Evolutionary conservation across 177 flowering plant genomes (phyloP).

Genomic region (Vitis hybrid): DNA sequence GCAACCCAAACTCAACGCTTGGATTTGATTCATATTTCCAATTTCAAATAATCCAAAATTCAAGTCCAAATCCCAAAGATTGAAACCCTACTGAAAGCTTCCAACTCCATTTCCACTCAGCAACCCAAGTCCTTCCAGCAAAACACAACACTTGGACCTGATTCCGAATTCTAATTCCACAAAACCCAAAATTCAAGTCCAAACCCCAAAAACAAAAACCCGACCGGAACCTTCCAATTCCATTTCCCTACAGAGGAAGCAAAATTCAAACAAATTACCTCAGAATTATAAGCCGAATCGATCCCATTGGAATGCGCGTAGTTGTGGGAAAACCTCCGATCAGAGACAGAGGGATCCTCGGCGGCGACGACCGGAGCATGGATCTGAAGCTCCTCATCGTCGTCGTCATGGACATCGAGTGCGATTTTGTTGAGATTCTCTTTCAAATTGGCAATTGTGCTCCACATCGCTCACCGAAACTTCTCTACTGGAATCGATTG

Average conservation of each 20-base stretch:
- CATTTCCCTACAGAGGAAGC: background rate
- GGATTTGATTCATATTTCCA: too few relatives aligned
- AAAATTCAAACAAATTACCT: constrained; percentile 40
- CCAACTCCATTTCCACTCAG: too few relatives aligned
- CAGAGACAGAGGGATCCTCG: constrained; percentile 38
- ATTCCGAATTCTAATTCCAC: too few relatives aligned
- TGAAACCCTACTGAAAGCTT: too few relatives aligned
- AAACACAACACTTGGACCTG: too few relatives aligned
- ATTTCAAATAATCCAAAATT: too few relatives aligned
- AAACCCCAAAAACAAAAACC: background rate
- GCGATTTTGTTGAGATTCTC: constrained; percentile 85
- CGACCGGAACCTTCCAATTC: background rate
- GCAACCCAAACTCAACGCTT: too few relatives aligned
- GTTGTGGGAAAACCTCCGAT: constrained; percentile 61
- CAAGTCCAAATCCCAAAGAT: too few relatives aligned
- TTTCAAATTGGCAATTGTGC: constrained; percentile 73
- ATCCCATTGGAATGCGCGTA: constrained; percentile 63
- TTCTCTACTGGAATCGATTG: too few relatives aligned
- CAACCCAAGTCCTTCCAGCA: too few relatives aligned
- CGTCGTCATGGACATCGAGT: constrained; percentile 75
- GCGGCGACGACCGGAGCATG: constrained; percentile 32
- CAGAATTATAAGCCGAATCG: constrained; percentile 42
- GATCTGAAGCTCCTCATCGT: constrained; percentile 52
- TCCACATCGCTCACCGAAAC: constrained; percentile 53
- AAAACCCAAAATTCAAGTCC: background rate